Conservation (phyloP, 176 grass and related monocot species). For the Tillandsia fasciculata region DNA sequence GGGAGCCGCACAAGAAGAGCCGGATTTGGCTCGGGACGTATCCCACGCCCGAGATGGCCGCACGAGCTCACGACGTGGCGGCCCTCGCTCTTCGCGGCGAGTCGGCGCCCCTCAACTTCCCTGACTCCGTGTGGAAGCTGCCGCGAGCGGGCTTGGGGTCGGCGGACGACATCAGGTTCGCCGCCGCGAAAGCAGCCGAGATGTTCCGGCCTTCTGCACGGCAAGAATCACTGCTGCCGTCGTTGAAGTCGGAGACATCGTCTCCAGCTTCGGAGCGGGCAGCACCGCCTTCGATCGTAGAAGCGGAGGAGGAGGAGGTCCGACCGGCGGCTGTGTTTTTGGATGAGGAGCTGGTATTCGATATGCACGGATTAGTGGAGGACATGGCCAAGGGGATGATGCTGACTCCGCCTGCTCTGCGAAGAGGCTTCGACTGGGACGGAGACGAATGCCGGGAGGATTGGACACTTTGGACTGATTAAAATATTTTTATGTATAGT, state of each 20-base stretch:
- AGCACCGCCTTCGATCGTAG: neutral
- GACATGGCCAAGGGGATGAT: slow-evolving; percentile 40
- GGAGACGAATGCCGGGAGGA: neutral
- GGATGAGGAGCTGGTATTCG: slow-evolving; percentile 31
- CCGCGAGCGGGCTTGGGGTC: slow-evolving; percentile 2
- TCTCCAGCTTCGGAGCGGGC: neutral
- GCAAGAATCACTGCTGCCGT: neutral
- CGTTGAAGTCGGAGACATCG: neutral
- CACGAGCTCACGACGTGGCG: slow-evolving; percentile 27
- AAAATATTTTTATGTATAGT: neutral
- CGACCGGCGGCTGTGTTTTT: neutral
- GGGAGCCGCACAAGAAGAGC: slow-evolving; percentile 6
- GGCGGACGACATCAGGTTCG: slow-evolving; percentile 18
- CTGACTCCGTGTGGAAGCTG: slow-evolving; percentile 15
- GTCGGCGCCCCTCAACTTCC: slow-evolving; percentile 27
- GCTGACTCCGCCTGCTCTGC: slow-evolving; percentile 23
- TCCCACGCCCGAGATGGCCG: slow-evolving; percentile 28
- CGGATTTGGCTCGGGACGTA: slow-evolving; percentile 33
- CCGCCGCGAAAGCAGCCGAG: slow-evolving; percentile 23
- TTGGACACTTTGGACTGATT: neutral
- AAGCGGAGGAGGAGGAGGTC: no score
- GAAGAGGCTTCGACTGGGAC: neutral
- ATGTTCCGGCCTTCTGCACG: slow-evolving; percentile 3
- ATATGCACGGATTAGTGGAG: slow-evolving; percentile 26
- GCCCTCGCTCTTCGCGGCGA: slow-evolving; percentile 24